Evolutionary conservation across 2,329 filamentous ascomycete species (phyloP).

Genomic region (Diplodia mutila): DNA sequence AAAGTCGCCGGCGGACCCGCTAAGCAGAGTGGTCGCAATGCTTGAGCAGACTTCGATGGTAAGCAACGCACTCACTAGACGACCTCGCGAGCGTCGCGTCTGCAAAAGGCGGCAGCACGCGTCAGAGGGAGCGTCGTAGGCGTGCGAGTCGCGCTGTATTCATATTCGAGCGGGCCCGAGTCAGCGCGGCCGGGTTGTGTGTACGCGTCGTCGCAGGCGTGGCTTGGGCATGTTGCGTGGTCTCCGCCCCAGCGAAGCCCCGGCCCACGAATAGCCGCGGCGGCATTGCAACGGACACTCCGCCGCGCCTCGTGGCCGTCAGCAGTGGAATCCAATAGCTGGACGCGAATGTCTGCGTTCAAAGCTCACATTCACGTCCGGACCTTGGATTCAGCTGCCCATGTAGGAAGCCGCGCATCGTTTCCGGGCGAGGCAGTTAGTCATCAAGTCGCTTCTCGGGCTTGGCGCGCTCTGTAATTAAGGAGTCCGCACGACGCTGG

Average conservation of each 20-base stretch:
- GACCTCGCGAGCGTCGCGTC: not conserved
- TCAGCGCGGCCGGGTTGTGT: conserved; percentile 4
- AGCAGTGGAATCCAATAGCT: no score
- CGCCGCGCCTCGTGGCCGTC: conserved; percentile 3
- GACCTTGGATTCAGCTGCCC: no score
- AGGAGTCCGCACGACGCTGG: conserved; percentile 16
- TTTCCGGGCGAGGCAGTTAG: conserved; percentile 1
- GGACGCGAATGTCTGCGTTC: no score
- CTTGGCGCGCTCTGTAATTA: conserved; percentile 13
- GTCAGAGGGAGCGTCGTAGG: conserved; percentile 11
- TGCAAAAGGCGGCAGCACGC: not conserved
- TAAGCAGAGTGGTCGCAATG: not conserved
- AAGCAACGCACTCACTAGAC: not conserved
- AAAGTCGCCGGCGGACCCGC: not conserved
- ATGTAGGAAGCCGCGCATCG: no score
- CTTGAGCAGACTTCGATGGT: not conserved
- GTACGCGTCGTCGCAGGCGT: conserved; percentile 7
- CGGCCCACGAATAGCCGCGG: conserved; percentile 12
- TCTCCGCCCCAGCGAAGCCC: conserved; percentile 1
- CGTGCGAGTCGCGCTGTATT: conserved; percentile 20
- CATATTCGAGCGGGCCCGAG: conserved; percentile 13
- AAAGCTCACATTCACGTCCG: no score
- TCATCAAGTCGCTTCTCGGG: not conserved
- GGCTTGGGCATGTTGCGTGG: conserved; percentile 8
- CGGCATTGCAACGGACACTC: conserved; percentile 6